These are phyloP conservation scores for Globisporangium spiculum DNA, from an alignment of 352 stramenopile genomes.

Conservation along the genomic window DNA sequence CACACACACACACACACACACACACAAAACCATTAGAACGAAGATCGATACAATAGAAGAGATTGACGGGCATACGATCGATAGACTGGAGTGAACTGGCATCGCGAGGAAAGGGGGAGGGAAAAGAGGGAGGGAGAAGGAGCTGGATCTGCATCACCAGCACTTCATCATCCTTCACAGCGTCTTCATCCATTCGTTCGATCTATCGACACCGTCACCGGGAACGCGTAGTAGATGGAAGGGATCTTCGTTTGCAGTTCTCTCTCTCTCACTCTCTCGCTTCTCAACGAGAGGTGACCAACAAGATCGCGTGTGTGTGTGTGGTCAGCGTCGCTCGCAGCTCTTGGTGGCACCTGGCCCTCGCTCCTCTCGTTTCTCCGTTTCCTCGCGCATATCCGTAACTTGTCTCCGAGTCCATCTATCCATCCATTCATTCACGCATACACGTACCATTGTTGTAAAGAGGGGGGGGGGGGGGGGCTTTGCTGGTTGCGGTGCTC, in stretches of 20 bases:
- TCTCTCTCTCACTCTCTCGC: background rate
- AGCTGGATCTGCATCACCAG: background rate
- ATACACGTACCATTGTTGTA: slow-evolving; percentile 20
- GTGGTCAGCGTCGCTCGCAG: background rate
- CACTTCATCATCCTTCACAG: background rate
- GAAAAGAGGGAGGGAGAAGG: background rate
- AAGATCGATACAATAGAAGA: too few species aligned
- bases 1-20: background rate
- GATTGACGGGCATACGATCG: background rate
- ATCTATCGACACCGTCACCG: background rate
- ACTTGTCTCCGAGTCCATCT: background rate
- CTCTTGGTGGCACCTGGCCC: background rate
- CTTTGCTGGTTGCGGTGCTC: slow-evolving; percentile 19
- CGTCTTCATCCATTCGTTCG: background rate
- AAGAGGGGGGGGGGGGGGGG: slow-evolving; percentile 10
- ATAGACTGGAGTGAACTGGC: background rate
- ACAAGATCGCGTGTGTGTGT: slow-evolving; percentile 6
- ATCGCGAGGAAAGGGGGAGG: background rate
- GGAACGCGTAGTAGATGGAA: background rate
- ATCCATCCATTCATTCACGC: background rate
- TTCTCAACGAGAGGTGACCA: background rate
- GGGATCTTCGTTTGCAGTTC: background rate
- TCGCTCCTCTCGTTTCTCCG: background rate
- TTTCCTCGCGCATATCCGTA: background rate
- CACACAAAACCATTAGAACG: background rate